Percentiles rank a stretch among this genome's conserved stretches.
phyloP scores from a whole-genome alignment of 805 yeast species.

The Kazachstania taianensis region DNA sequence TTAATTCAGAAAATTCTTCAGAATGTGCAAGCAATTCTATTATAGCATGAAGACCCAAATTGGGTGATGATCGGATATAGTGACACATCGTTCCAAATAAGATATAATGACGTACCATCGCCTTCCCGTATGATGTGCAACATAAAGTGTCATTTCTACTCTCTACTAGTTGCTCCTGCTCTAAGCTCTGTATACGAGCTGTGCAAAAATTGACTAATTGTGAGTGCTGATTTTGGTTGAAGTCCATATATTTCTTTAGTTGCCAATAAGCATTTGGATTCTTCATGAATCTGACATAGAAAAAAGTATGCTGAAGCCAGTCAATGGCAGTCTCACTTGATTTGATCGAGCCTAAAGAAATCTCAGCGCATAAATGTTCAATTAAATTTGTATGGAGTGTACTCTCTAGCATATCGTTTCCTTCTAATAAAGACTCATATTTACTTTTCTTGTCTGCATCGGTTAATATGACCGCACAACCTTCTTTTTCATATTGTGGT shows the following conservation, averaged over 20 bases:
- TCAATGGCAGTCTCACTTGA: constrained; percentile 31
- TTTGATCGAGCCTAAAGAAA: constrained; percentile 33
- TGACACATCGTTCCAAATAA: constrained; percentile 34
- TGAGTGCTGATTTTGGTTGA: constrained; percentile 19
- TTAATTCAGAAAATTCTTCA: constrained; percentile 33
- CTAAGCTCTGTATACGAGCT: constrained; percentile 26
- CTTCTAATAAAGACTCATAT: constrained; percentile 36
- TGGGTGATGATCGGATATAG: constrained; percentile 18
- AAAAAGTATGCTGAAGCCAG: constrained; percentile 43
- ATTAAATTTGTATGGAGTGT: constrained; percentile 32
- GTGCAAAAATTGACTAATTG: constrained; percentile 30
- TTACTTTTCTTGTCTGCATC: constrained; percentile 24
- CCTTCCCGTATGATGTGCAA: constrained; percentile 35
- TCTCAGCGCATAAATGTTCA: constrained; percentile 38
- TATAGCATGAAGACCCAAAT: constrained; percentile 13
- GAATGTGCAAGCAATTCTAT: constrained; percentile 28
- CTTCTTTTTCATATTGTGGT: constrained; percentile 44
- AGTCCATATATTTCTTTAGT: constrained; percentile 17
- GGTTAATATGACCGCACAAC: constrained; percentile 41
- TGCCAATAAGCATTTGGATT: constrained; percentile 34
- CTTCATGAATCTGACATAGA: constrained; percentile 35
- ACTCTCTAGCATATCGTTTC: constrained; percentile 39
- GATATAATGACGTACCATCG: constrained; percentile 43
- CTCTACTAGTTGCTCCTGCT: constrained; percentile 25
- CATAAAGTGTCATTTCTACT: constrained; percentile 10